Conservation (phyloP, 1,284 basidiomycete genomes). For the Ceratobasidium sp. region DNA sequence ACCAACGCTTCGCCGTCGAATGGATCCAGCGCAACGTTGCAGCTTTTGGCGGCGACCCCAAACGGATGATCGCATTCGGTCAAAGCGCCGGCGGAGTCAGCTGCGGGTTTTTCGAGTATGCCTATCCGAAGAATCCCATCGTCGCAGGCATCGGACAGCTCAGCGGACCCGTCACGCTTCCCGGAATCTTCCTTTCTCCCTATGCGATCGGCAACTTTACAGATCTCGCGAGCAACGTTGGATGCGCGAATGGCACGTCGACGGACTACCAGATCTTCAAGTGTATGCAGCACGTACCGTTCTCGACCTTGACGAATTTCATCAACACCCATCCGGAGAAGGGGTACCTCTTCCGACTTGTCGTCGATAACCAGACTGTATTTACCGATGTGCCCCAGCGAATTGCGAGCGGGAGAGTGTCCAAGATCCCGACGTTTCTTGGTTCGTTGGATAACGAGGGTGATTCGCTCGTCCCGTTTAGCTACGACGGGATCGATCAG, state of each 20-base stretch:
- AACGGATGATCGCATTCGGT: constrained; percentile 53
- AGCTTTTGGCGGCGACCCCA: constrained; percentile 62
- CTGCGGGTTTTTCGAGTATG: constrained; percentile 17
- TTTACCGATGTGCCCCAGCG: constrained; percentile 15
- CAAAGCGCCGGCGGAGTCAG: constrained; percentile 47
- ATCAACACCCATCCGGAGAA: constrained; percentile 36
- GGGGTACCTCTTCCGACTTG: constrained; percentile 26
- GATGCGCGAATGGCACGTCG: constrained; percentile 6
- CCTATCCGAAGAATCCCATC: constrained; percentile 42
- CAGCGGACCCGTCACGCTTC: constrained; percentile 1
- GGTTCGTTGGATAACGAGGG: constrained; percentile 26
- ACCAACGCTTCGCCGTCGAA: constrained; percentile 61
- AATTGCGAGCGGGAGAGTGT: constrained; percentile 17
- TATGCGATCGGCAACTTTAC: constrained; percentile 33
- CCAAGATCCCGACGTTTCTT: constrained; percentile 26
- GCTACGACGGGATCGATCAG: constrained; percentile 35
- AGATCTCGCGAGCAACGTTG: constrained; percentile 37
- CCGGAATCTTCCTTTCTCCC: neutral
- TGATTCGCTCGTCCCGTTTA: constrained; percentile 36
- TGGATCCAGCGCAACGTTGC: constrained; percentile 64
- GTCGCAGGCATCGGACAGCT: constrained; percentile 21
- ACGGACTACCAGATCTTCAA: constrained; percentile 21
- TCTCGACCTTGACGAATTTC: constrained; percentile 1
- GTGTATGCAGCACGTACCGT: constrained; percentile 44
- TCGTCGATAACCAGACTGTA: constrained; percentile 19